Evolutionary conservation across 2,329 filamentous ascomycete species (phyloP).

Genomic region (Claviceps spartinae): DNA sequence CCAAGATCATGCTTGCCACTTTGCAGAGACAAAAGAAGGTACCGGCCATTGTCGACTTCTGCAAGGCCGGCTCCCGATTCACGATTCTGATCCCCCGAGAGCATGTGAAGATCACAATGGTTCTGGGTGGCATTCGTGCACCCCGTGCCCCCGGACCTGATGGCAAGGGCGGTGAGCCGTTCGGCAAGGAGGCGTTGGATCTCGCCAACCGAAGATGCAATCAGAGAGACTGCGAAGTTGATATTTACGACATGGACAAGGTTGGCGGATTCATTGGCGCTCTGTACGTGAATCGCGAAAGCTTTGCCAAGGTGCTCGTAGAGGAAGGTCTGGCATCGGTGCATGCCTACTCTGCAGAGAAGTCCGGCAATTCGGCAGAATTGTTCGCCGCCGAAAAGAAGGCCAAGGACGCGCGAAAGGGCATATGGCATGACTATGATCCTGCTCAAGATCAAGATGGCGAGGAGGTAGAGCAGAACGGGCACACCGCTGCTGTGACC

Average conservation of each 20-base stretch:
- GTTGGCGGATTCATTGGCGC: conserved; percentile 94
- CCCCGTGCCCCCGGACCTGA: conserved; percentile 70
- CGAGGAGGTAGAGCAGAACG: conserved; percentile 35
- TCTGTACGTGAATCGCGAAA: conserved; percentile 86
- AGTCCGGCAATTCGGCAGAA: conserved; percentile 78
- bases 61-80: conserved; percentile 93
- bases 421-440: conserved; percentile 89
- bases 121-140: conserved; percentile 83
- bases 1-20: conserved; percentile 81
- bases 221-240: conserved; percentile 92
- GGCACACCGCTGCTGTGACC: conserved; percentile 33
- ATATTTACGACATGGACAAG: conserved; percentile 91
- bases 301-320: conserved; percentile 82
- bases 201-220: conserved; percentile 78
- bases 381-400: conserved; percentile 76
- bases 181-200: conserved; percentile 87
- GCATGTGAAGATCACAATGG: conserved; percentile 86
- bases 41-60: conserved; percentile 88
- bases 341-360: conserved; percentile 90
- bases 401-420: conserved; percentile 80
- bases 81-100: conserved; percentile 85
- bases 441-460: conserved; percentile 67
- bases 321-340: conserved; percentile 91
- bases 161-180: conserved; percentile 74
- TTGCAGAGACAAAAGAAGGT: conserved; percentile 86